Conservation (phyloP, 495 filamentous ascomycete genomes). For the Penicillium paxilli region DNA sequence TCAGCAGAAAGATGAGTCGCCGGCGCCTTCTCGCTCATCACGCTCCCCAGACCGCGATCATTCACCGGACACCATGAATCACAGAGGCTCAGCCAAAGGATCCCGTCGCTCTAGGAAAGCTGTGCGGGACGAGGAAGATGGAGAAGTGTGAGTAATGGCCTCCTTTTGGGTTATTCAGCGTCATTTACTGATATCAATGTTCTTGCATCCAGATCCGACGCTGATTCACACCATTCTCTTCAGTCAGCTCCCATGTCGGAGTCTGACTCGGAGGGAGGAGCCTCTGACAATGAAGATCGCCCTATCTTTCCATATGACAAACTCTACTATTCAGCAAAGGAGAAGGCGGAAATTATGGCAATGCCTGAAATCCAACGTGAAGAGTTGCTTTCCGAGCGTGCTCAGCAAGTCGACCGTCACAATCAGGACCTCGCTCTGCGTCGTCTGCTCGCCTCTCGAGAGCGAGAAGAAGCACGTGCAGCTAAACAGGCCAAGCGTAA, state of each 20-base stretch:
- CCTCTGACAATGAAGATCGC: constrained; percentile 51
- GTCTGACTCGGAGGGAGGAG: constrained; percentile 57
- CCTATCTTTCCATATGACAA: constrained; percentile 85
- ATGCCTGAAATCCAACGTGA: constrained; percentile 91
- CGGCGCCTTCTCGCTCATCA: constrained; percentile 36
- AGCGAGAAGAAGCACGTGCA: constrained; percentile 56
- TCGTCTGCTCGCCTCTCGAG: constrained; percentile 69
- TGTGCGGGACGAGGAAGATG: constrained; percentile 68
- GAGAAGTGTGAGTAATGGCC: constrained; percentile 71
- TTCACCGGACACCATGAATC: constrained; percentile 39
- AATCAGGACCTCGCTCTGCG: constrained; percentile 84
- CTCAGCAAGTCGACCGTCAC: constrained; percentile 74
- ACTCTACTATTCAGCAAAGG: constrained; percentile 73
- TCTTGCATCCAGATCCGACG: constrained; percentile 50
- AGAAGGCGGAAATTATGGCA: constrained; percentile 79
- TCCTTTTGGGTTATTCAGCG: constrained; percentile 5
- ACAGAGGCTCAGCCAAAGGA: constrained; percentile 49
- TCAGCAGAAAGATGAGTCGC: constrained; percentile 34
- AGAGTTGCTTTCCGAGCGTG: constrained; percentile 82
- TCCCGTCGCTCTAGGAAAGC: constrained; percentile 43
- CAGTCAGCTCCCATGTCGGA: constrained; percentile 88
- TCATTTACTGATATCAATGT: background rate
- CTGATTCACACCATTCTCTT: constrained; percentile 71
- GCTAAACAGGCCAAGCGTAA: constrained; percentile 80
- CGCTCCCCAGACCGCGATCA: constrained; percentile 28